Base-by-base conservation (phyloP, 257 asterid species). In the Solanum appendiculatum region DNA sequence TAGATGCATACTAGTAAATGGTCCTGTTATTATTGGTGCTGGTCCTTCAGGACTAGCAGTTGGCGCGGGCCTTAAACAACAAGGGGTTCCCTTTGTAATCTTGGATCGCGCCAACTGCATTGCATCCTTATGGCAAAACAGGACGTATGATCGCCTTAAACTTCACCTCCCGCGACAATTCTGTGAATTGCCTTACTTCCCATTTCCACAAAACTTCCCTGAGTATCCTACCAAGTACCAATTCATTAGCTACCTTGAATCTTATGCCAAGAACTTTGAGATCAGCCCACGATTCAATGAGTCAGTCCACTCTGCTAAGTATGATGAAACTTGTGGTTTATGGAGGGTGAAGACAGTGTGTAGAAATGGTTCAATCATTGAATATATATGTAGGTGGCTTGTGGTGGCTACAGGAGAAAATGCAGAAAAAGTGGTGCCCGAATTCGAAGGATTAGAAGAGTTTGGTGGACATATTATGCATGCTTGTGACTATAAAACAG, bases 11-110 rank as follows among this genome's bases (percentile, higher is more conserved):
- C 91, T 97, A 25, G 98, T 97, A 15, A 96, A 95, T 86, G 99
- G 99, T 44, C 99, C 99, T 12, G 93, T 96, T 7, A 93, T 96
- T 31, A 94, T 96, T 0, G 99, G 99, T 15, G 98, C 98, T 9
- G 99, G 99, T 8, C 99, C 99, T 1, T 94, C 99, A 0, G 99
- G 98, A 4, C 86, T 97, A 25, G 98, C 98, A 5, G 97, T 97
- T 20, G 98, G 89, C 2, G 99, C 98, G 0, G 98, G 98, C 63
- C 97, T 97, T 18, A 91, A 90, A 86, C 91, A 88, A 36, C 95
- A 92, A 88, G 96, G 97, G 31, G 98, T 97, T 6, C 98, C 99
- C 5, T 97, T 94, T 84, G 91, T 97, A 46, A 88, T 97, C 29
- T 95, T 97, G 10, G 99, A 97, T 58, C 72, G 96, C 40, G 94